These are phyloP conservation scores for Heimioporus retisporus DNA, from an alignment of 1,284 basidiomycete species.

Conservation along the genomic window DNA sequence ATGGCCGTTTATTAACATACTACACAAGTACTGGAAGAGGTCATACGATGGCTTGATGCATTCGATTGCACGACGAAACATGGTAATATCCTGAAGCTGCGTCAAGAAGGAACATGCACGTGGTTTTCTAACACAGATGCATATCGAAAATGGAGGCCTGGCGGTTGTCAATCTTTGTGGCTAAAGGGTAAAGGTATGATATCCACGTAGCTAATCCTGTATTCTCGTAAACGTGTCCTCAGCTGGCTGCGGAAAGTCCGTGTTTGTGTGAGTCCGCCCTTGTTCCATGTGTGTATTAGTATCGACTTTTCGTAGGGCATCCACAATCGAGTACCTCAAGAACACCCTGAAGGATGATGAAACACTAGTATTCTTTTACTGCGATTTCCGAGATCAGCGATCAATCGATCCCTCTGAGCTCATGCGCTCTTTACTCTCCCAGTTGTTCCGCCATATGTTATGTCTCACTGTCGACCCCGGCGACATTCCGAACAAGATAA, in stretches of 20 bases:
- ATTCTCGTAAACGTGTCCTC: not conserved
- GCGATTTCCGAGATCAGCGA: slow-evolving; percentile 10
- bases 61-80: no score
- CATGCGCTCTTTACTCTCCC: slow-evolving; percentile 11
- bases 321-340: slow-evolving; percentile 2
- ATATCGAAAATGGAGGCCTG: no score
- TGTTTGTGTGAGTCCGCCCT: slow-evolving; percentile 1
- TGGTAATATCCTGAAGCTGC: no score
- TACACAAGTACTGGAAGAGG: no score
- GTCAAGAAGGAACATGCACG: no score
- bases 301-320: slow-evolving; percentile 4
- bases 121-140: no score
- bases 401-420: not conserved
- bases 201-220: not conserved
- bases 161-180: no score
- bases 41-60: no score
- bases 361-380: slow-evolving; percentile 12
- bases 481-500: slow-evolving; percentile 5
- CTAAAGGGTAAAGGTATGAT: slow-evolving; percentile 1
- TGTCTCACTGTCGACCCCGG: not conserved
- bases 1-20: no score
- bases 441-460: slow-evolving; percentile 3
- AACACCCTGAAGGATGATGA: slow-evolving; percentile 1
- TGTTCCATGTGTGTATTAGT: not conserved
- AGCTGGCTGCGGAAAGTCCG: slow-evolving; percentile 19